Evolutionary conservation across 129 eudicot genomes (phyloP), one percentile per base, ranked within the genome.

Genomic region (Scalesia atractyloides): DNA sequence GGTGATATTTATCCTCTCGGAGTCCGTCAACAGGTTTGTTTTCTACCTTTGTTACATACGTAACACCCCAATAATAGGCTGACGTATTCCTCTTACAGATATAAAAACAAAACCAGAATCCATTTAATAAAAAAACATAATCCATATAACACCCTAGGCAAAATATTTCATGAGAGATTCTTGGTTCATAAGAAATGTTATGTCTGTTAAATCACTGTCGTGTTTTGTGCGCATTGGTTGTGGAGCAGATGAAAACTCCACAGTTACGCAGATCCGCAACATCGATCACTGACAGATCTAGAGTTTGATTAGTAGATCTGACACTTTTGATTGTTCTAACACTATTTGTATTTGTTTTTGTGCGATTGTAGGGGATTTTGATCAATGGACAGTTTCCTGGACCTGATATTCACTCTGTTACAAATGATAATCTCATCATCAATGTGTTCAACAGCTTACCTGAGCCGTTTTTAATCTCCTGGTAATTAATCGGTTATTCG

Each of bases 331-430:
- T 63, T 36, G 3, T 37, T 65, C 0, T 44, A 3, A 60, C 56
- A 15, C 22, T 75, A 14, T 64, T 5, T 75, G 53, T 74, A 16
- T 47, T 1, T 68, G 33, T 36, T 19, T 60, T 61, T 68, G 72
- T 73, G 62, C 12, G 69, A n/a, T 13, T 30, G 79, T 85, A 91
- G 97, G 97, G 92, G 39, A 92, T 92, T 50, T 69, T 89, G 50
- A 86, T 92, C 43, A 92, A 92, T 71, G 93, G 88, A 3, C 91
- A 86, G 62, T 92, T 92, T 81, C 97, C 97, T 1, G 97, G 97
- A 33, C 97, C 97, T 20, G 91, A 84, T 49, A 81, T 92, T 64
- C 39, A 84, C 20, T 65, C 87, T 20, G 91, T 79, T 22, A 92
- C 96, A 7, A 89, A 92, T 44, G 94, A 92, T 64, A 86, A 88